Conservation (phyloP, 305 asterid genomes). For the Fraxinus angustifolia region DNA sequence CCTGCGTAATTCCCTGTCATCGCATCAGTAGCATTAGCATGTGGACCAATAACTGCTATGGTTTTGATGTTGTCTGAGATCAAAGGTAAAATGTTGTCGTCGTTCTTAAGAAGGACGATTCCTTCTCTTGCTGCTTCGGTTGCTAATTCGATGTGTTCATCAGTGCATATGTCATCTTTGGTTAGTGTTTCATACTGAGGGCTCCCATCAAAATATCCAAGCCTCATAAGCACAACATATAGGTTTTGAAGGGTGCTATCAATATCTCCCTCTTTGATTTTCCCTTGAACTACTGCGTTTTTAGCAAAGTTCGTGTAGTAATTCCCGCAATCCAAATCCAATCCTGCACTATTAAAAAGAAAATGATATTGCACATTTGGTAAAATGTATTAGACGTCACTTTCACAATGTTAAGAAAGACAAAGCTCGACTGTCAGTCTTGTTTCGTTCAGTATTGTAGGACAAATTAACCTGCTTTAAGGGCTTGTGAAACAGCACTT, state of each 20-base stretch:
- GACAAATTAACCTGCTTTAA: constrained; percentile 29
- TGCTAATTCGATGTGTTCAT: constrained; percentile 33
- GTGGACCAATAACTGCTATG: constrained; percentile 43
- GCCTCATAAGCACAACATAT: constrained; percentile 35
- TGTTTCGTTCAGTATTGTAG: not conserved
- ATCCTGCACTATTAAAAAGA: constrained; percentile 16
- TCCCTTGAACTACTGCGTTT: constrained; percentile 31
- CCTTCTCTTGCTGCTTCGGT: constrained; percentile 43
- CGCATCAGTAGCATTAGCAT: constrained; percentile 32
- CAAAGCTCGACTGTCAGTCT: not conserved
- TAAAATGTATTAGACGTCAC: not conserved
- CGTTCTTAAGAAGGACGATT: constrained; percentile 42
- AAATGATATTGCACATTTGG: not conserved
- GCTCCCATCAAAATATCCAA: constrained; percentile 41
- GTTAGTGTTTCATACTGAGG: constrained; percentile 29
- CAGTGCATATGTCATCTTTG: constrained; percentile 22
- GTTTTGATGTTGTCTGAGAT: constrained; percentile 10
- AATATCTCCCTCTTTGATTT: constrained; percentile 30
- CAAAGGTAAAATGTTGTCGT: constrained; percentile 27
- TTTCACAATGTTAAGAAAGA: not conserved
- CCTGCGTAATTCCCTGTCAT: constrained; percentile 44
- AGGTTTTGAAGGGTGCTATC: constrained; percentile 32
- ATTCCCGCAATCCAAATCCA: constrained; percentile 46
- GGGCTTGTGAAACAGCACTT: constrained; percentile 35
- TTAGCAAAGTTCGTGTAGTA: constrained; percentile 21